phyloP scores from a whole-genome alignment of 148 eudicot genomes.

The Limonium bicolor region DNA sequence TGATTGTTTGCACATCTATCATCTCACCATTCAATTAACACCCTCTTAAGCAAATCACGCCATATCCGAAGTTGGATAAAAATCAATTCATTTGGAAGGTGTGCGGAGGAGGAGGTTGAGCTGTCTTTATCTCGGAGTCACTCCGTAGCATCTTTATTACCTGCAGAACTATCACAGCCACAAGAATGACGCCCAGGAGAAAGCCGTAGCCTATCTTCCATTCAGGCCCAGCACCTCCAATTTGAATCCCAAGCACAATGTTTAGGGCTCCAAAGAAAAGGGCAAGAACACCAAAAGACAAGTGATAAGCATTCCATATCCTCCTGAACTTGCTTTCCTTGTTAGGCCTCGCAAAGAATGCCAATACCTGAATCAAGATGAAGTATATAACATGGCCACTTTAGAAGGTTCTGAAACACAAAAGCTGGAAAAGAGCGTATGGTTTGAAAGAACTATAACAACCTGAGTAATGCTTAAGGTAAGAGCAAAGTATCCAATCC shows the following conservation, averaged over 20 bases:
- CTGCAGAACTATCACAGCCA: constrained; percentile 44
- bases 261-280: constrained; percentile 75
- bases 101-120: constrained; percentile 13
- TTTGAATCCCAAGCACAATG: constrained; percentile 61
- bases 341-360: constrained; percentile 67
- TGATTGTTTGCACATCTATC: no score
- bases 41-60: no score
- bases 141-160: constrained; percentile 37
- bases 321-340: constrained; percentile 58
- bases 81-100: constrained; percentile 47
- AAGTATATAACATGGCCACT: not conserved
- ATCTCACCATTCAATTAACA: no score
- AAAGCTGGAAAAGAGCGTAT: no score
- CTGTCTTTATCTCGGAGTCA: constrained; percentile 14
- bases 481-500: constrained; percentile 72
- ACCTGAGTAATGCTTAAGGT: constrained; percentile 77
- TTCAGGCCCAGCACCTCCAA: constrained; percentile 40
- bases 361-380: constrained; percentile 34
- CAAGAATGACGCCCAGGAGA: constrained; percentile 29
- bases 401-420: no score
- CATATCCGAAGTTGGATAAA: no score
- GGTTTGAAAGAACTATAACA: not conserved
- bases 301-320: constrained; percentile 76
- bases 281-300: constrained; percentile 53
- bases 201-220: constrained; percentile 91